phyloP scores from a whole-genome alignment of 2,329 filamentous ascomycete species.

The Sporothrix inflata region DNA sequence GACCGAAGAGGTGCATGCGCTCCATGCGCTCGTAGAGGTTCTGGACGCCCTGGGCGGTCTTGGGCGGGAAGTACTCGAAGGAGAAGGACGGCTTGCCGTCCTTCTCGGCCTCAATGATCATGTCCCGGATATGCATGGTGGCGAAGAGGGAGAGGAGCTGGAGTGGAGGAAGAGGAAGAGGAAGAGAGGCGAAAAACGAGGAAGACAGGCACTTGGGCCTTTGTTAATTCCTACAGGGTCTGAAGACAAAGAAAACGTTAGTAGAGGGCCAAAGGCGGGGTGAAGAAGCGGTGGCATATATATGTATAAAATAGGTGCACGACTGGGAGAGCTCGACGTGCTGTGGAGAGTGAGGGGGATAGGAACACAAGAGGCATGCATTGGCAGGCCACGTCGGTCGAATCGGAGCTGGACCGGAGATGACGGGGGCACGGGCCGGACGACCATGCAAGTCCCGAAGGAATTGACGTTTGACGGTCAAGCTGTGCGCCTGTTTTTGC shows the following conservation, averaged over 20 bases:
- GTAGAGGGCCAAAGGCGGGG: slow-evolving; percentile 4
- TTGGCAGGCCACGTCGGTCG: slow-evolving; percentile 3
- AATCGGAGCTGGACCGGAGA: slow-evolving; percentile 22
- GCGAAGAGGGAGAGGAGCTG: slow-evolving; percentile 21
- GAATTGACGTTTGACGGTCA: slow-evolving; percentile 8
- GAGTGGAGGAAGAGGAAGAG: neutral
- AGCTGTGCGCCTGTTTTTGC: neutral
- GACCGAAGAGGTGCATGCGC: slow-evolving; percentile 81
- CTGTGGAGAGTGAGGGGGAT: neutral
- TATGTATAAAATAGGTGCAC: neutral
- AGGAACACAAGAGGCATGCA: slow-evolving; percentile 17
- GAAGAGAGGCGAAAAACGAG: neutral
- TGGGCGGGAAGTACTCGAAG: slow-evolving; percentile 99
- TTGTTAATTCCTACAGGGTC: neutral
- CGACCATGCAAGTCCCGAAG: neutral
- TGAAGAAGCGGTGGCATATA: neutral
- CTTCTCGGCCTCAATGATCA: slow-evolving; percentile 80
- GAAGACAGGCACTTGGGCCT: slow-evolving; percentile 6
- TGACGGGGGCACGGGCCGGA: slow-evolving; percentile 4
- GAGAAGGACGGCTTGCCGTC: slow-evolving; percentile 87
- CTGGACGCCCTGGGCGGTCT: slow-evolving; percentile 96
- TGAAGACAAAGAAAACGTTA: slow-evolving; percentile 10
- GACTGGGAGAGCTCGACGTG: neutral
- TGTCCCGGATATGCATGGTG: slow-evolving; percentile 94
- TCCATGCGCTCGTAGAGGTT: slow-evolving; percentile 99